A percentile compares a stretch with the other conserved stretches of the same genome.
phyloP scores from a whole-genome alignment of 257 asterid genomes.

The Linderniella brevidens region DNA sequence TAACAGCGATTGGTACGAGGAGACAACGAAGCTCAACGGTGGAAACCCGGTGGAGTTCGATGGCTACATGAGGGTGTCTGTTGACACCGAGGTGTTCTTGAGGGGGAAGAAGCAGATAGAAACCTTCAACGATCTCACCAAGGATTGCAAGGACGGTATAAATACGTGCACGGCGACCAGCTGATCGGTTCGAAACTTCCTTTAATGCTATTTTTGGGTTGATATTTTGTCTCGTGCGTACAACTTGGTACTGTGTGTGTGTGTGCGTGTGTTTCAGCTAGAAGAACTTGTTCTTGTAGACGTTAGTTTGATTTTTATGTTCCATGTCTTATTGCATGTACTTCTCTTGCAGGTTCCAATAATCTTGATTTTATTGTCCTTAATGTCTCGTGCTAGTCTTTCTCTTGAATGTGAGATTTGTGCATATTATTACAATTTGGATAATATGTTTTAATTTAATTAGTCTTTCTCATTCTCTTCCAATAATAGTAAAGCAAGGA shows the following conservation, averaged over 20 bases:
- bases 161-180: constrained; percentile 39
- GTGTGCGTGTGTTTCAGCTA: not conserved
- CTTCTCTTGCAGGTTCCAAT: too few species aligned
- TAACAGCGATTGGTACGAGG: constrained; percentile 59
- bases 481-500: too few species aligned
- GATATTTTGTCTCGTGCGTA: not conserved
- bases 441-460: too few species aligned
- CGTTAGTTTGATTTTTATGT: too few species aligned
- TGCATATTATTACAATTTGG: too few species aligned
- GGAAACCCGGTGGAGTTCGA: constrained; percentile 71
- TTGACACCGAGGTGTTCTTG: constrained; percentile 63
- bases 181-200: constrained; percentile 12
- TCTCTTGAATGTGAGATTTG: too few species aligned
- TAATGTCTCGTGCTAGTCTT: too few species aligned
- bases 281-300: too few species aligned
- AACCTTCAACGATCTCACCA: constrained; percentile 67
- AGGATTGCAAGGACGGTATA: constrained; percentile 68
- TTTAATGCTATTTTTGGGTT: not conserved
- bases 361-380: too few species aligned
- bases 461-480: too few species aligned
- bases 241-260: not conserved
- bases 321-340: too few species aligned
- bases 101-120: constrained; percentile 70
- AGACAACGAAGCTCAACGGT: constrained; percentile 40
- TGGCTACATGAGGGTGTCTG: constrained; percentile 60